A percentile compares a stretch with the other conserved stretches of the same genome.
Conservation (phyloP, 257 asterid species). For the Echium plantagineum region DNA sequence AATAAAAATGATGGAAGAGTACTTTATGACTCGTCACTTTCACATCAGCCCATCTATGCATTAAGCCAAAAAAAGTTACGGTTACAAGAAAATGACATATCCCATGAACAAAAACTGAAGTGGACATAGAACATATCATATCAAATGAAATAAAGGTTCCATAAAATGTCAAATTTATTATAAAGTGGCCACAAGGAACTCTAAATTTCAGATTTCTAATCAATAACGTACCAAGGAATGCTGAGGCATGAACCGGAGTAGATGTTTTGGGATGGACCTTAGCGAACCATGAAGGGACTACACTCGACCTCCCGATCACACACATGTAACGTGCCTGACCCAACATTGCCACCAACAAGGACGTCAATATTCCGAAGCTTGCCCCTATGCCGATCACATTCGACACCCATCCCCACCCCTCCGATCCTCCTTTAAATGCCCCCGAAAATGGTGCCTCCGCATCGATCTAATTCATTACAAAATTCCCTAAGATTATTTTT, state of each 20-base stretch:
- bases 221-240: conserved; percentile 57
- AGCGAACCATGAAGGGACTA: conserved; percentile 86
- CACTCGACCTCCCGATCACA: conserved; percentile 88
- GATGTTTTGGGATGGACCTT: conserved; percentile 67
- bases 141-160: not conserved
- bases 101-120: not conserved
- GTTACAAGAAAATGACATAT: conserved; percentile 2
- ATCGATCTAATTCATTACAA: conserved; percentile 40
- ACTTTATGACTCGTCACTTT: not conserved
- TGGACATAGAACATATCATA: not conserved
- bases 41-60: not conserved
- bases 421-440: conserved; percentile 43
- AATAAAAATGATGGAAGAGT: no score
- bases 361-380: conserved; percentile 83
- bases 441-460: conserved; percentile 81
- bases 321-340: conserved; percentile 98
- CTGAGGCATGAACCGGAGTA: conserved; percentile 87
- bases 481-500: no score
- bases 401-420: conserved; percentile 76
- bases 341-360: conserved; percentile 85
- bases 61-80: not conserved
- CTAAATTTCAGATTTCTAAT: no score
- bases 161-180: no score
- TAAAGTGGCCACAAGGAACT: no score
- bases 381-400: conserved; percentile 87